These are phyloP conservation scores for Vitrella brassicaformis DNA, from an alignment of 73 alveolate species.

Conservation along the genomic window DNA sequence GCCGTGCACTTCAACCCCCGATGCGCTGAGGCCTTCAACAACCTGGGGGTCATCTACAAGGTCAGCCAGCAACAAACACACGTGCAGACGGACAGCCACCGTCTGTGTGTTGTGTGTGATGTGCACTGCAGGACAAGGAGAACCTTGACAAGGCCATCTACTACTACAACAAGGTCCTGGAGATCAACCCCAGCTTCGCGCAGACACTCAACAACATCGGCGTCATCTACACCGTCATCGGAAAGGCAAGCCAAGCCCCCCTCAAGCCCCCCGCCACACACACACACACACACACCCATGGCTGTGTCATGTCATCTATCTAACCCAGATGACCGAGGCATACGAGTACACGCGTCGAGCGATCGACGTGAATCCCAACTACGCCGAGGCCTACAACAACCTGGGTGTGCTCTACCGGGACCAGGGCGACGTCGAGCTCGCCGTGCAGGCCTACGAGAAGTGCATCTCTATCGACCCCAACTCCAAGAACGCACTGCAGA, in stretches of 20 bases:
- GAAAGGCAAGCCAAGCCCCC: too few relatives aligned
- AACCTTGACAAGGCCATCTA: background rate
- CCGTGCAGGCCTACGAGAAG: background rate
- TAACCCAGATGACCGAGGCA: too few relatives aligned
- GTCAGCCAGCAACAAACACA: too few relatives aligned
- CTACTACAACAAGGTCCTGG: background rate
- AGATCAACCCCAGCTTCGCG: background rate
- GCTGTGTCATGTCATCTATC: too few relatives aligned
- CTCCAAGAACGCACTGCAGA: background rate
- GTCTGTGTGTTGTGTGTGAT: too few relatives aligned
- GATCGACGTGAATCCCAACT: background rate
- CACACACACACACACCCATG: too few relatives aligned
- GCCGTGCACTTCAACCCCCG: background rate
- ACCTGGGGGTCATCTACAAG: background rate
- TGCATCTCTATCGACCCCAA: background rate
- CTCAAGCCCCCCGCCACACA: too few relatives aligned
- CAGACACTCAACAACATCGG: background rate
- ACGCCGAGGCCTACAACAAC: background rate
- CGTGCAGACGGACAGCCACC: too few relatives aligned
- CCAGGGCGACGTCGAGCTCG: background rate
- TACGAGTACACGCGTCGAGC: too few relatives aligned
- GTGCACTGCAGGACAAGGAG: too few relatives aligned
- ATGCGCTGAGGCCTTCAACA: constrained; percentile 1
- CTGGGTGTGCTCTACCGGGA: background rate
- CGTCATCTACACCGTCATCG: background rate